Conservation (phyloP, 306 rosid genomes). For the Malus fusca region DNA sequence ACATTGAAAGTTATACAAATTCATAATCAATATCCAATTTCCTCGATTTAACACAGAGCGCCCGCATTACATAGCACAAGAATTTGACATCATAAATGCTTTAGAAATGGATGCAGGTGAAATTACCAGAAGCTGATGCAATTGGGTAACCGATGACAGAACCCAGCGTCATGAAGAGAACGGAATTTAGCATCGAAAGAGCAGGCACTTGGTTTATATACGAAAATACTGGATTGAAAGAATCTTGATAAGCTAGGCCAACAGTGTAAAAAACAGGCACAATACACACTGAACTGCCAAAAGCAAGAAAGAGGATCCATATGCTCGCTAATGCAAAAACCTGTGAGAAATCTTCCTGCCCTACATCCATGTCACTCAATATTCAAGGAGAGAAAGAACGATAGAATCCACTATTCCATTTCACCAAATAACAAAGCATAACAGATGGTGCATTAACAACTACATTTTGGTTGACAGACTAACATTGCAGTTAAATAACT, state of each 20-base stretch:
- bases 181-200: conserved; percentile 41
- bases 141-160: conserved; percentile 61
- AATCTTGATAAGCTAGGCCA: conserved; percentile 48
- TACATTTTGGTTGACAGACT: not conserved
- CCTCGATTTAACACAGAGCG: not conserved
- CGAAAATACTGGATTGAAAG: conserved; percentile 36
- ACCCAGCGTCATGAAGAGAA: conserved; percentile 50
- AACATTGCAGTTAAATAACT: not conserved
- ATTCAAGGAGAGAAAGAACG: conserved; percentile 29
- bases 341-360: conserved; percentile 97
- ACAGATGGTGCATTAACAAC: not conserved
- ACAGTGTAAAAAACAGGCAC: conserved; percentile 52
- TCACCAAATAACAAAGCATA: conserved; percentile 3
- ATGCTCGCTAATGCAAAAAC: conserved; percentile 71
- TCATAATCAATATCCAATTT: not conserved
- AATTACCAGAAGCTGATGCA: conserved; percentile 75
- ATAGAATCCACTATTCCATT: not conserved
- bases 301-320: conserved; percentile 67
- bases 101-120: not conserved
- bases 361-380: conserved; percentile 89
- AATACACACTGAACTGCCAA: conserved; percentile 61
- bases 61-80: not conserved
- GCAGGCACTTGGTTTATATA: conserved; percentile 37
- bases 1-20: not conserved
- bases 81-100: not conserved